Percentiles rank a stretch among this genome's conserved stretches.
phyloP scores from a whole-genome alignment of 371 early-diverging fungal genomes.

The Apophysomyces elegans region DNA sequence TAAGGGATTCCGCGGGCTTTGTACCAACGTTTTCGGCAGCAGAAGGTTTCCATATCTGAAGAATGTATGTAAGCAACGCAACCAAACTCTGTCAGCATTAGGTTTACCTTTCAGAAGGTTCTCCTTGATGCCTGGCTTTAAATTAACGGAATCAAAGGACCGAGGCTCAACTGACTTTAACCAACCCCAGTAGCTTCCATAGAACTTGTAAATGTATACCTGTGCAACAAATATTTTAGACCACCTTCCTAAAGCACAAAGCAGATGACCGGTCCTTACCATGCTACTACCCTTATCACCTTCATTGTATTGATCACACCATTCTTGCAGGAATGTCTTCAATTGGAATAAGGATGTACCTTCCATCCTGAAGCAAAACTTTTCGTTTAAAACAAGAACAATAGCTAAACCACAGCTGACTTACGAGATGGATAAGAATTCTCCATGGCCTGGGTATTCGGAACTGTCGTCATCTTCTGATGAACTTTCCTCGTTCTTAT shows the following conservation, averaged over 20 bases:
- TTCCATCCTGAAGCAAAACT: slow-evolving; percentile 24
- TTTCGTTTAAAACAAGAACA: neutral
- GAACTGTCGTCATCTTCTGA: neutral
- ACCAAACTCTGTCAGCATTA: neutral
- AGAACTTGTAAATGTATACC: slow-evolving; percentile 12
- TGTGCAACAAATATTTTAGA: too few relatives aligned
- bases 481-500: neutral
- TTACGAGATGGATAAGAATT: slow-evolving; percentile 19
- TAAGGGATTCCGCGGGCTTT: slow-evolving; percentile 91
- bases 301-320: slow-evolving; percentile 32
- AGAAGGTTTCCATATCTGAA: slow-evolving; percentile 43
- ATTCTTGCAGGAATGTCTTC: slow-evolving; percentile 38
- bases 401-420: neutral
- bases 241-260: too few relatives aligned
- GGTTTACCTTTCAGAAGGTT: slow-evolving; percentile 28
- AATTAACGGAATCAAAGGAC: slow-evolving; percentile 29
- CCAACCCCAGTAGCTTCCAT: slow-evolving; percentile 16
- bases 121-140: slow-evolving; percentile 41
- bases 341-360: slow-evolving; percentile 21
- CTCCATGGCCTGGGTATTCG: neutral
- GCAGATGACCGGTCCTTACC: slow-evolving; percentile 1
- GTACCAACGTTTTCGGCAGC: slow-evolving; percentile 72
- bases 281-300: slow-evolving; percentile 8
- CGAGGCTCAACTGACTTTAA: slow-evolving; percentile 33
- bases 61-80: neutral